These are phyloP conservation scores for Phialocephala subalpina DNA, from an alignment of 2,329 filamentous ascomycete genomes.

Conservation along the genomic window DNA sequence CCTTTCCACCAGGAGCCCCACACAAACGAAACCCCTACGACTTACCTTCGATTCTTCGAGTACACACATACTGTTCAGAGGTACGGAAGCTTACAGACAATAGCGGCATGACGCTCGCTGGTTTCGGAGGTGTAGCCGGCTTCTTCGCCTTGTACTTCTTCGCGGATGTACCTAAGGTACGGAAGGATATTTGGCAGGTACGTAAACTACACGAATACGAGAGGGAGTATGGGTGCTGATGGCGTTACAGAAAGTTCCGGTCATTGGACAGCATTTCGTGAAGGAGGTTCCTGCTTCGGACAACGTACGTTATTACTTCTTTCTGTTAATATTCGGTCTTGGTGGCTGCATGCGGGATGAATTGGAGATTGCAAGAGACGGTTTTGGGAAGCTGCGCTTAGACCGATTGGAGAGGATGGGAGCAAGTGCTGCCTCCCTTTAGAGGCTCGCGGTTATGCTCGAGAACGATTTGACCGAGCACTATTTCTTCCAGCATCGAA, in stretches of 20 bases:
- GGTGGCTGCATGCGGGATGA: background rate
- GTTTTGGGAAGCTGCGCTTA: background rate
- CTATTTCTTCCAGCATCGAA: background rate
- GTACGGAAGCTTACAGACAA: conserved; percentile 9
- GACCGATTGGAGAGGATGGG: background rate
- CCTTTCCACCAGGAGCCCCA: background rate
- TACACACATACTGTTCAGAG: background rate
- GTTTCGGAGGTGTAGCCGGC: conserved; percentile 64
- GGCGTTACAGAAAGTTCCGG: conserved; percentile 59
- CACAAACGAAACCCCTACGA: background rate
- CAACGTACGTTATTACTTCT: conserved; percentile 59
- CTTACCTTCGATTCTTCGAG: background rate
- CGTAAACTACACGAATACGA: conserved; percentile 27
- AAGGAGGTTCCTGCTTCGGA: conserved; percentile 66
- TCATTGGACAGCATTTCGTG: conserved; percentile 59
- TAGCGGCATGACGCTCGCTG: conserved; percentile 60
- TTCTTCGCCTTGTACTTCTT: conserved; percentile 66
- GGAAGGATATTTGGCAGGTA: conserved; percentile 66
- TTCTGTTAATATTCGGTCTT: conserved; percentile 14
- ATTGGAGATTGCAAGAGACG: background rate
- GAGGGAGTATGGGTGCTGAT: conserved; percentile 23
- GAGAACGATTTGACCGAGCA: background rate
- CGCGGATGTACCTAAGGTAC: conserved; percentile 68
- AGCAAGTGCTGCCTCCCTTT: background rate
- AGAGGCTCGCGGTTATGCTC: background rate